phyloP scores from a whole-genome alignment of 129 eudicot species.

The Smallanthus sonchifolius region DNA sequence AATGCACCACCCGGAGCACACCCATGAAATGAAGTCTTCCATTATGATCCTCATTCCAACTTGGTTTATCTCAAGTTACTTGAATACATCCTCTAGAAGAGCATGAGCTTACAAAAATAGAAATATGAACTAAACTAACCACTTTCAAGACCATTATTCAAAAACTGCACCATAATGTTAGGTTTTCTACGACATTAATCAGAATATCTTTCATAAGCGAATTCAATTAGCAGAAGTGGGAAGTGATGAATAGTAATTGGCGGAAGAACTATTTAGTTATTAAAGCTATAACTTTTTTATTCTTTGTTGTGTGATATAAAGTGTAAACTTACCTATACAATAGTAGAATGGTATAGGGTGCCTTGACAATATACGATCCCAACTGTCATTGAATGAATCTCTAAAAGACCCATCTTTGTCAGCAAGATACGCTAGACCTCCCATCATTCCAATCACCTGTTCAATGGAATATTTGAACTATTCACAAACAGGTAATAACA shows the following conservation, averaged over 20 bases:
- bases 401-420: slow-evolving; percentile 80
- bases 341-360: slow-evolving; percentile 93
- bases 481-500: slow-evolving; percentile 5
- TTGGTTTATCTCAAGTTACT: not conserved
- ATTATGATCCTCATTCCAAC: not conserved
- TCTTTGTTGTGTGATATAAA: not conserved
- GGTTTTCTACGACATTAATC: not conserved
- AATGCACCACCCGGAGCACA: not conserved
- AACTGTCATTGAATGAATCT: slow-evolving; percentile 76
- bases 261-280: not conserved
- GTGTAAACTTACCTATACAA: slow-evolving; percentile 52
- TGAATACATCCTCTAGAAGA: not conserved
- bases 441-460: slow-evolving; percentile 70
- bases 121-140: not conserved
- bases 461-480: slow-evolving; percentile 13
- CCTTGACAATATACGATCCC: slow-evolving; percentile 85
- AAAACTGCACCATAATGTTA: not conserved
- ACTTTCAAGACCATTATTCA: not conserved
- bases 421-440: slow-evolving; percentile 57
- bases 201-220: not conserved
- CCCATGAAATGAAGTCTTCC: not conserved
- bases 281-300: not conserved
- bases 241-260: not conserved
- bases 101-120: not conserved
- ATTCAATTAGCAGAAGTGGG: not conserved